Conservation (phyloP, 2,329 filamentous ascomycete genomes). For the Seiridium unicorne region DNA sequence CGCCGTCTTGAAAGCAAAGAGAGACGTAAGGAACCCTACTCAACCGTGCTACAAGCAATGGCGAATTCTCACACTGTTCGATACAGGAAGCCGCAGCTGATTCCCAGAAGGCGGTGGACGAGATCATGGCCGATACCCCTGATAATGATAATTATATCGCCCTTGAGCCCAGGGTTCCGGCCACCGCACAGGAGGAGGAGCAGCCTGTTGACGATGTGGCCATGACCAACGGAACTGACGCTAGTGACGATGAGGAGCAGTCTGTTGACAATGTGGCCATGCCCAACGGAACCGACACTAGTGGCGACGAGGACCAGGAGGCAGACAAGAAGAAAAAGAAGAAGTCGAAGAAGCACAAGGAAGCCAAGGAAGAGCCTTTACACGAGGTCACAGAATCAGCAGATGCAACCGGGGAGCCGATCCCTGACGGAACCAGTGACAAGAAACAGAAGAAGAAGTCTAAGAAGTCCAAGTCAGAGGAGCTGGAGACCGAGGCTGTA, state of each 20-base stretch:
- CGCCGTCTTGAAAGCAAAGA: constrained; percentile 22
- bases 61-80: not conserved
- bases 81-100: constrained; percentile 22
- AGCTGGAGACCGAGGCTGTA: constrained; percentile 2
- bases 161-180: constrained; percentile 8
- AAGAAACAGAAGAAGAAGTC: constrained; percentile 27
- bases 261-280: not conserved
- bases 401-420: constrained; percentile 7
- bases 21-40: constrained; percentile 17
- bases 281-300: not conserved
- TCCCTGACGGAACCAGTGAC: constrained; percentile 8
- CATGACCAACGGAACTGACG: constrained; percentile 1
- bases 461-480: constrained; percentile 19
- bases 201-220: not conserved
- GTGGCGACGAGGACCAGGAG: constrained; percentile 6
- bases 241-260: constrained; percentile 6
- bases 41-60: not conserved
- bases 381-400: constrained; percentile 15
- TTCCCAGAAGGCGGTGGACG: constrained; percentile 20
- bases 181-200: not conserved
- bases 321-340: constrained; percentile 24
- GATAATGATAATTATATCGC: constrained; percentile 21
- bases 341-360: constrained; percentile 25
- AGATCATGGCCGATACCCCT: constrained; percentile 17
- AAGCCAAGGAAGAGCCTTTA: constrained; percentile 12